Base-by-base conservation (phyloP, 805 yeast genomes). In the Kodamaea jinghongensis region DNA sequence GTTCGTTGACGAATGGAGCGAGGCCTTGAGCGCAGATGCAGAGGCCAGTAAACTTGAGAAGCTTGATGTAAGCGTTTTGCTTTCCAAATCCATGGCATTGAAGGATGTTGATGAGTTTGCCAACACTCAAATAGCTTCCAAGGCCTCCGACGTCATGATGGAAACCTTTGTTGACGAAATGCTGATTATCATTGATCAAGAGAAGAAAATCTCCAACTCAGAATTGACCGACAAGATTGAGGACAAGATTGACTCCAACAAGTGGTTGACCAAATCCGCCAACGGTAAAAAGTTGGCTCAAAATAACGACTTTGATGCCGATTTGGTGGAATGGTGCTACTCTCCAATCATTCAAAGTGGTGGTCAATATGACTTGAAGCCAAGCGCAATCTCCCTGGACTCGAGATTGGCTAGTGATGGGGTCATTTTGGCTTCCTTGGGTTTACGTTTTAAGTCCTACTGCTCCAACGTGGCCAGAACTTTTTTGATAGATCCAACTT, bases 261-360 rank as follows among this genome's bases (percentile, higher is more conserved):
- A 77, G 50, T 84, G 85, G 67, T 77, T 82, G 59, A 73, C 73
- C 41, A 71, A 71, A 61, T 70, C 70, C 10, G 64, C 67, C 3
- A 55, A 65, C 40, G 79, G 78, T 28, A 78, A 80, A 52, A 75
- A 76, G 48, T 82, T 84, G 33, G 67, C 75, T 25, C 48, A 63
- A 17, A 42, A 49, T 35, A 54, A 54, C 28, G 91, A 84, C 39
- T 83, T 89, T 45, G 95, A 88, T 53, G 69, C 83, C 4, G 79
- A 78, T 45, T 76, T 79, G 47, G 65, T 91, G 14, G 98, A 91
- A 59, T 91, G 97, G 96, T 86, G 95, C 49, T 88, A 86, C 61
- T 79, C 89, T 40, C 97, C 98, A 20, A 86, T 89, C 38, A 75
- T 89, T 38, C 95, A 88, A 65, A 83, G 95, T 50, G 95, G 95